Evolutionary conservation across 2,329 filamentous ascomycete genomes (phyloP).

Genomic region (Fusarium zealandicum): DNA sequence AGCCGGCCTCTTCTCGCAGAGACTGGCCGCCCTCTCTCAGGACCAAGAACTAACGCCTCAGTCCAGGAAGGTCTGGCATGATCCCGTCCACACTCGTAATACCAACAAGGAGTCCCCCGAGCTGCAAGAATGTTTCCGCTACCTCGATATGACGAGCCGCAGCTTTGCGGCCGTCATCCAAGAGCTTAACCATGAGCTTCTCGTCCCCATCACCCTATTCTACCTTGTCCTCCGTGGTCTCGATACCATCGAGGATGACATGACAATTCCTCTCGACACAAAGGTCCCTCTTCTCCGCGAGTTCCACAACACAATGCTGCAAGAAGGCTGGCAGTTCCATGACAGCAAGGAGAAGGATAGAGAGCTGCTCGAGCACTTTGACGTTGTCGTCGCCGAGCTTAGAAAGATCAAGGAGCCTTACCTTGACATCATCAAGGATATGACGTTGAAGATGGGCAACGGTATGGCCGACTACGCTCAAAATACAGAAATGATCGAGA

Average conservation of each 20-base stretch:
- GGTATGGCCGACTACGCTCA: constrained; percentile 97
- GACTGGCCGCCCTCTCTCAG: not conserved
- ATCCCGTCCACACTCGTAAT: constrained; percentile 86
- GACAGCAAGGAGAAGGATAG: constrained; percentile 94
- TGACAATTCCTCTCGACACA: constrained; percentile 80
- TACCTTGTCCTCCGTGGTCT: constrained; percentile 91
- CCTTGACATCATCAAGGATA: constrained; percentile 86
- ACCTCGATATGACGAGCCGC: constrained; percentile 86
- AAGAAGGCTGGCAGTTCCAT: constrained; percentile 89
- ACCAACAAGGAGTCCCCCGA: constrained; percentile 75
- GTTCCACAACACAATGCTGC: constrained; percentile 79
- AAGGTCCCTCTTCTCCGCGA: constrained; percentile 88
- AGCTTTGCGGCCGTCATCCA: constrained; percentile 94
- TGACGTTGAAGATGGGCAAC: constrained; percentile 93
- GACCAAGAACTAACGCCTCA: constrained; percentile 29
- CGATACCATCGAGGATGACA: constrained; percentile 99
- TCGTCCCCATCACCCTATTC: constrained; percentile 88
- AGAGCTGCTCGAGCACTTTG: constrained; percentile 90
- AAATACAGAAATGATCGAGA: constrained; percentile 80
- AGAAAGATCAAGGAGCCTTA: constrained; percentile 88
- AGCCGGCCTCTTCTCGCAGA: not conserved
- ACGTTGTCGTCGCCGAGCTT: constrained; percentile 84
- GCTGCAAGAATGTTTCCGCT: constrained; percentile 83
- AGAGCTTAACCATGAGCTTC: constrained; percentile 92
- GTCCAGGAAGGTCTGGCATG: constrained; percentile 92